Evolutionary conservation across 129 eudicot genomes (phyloP), one percentile per base, ranked within the genome.

Genomic region (carrot (Daucus carota)): DNA sequence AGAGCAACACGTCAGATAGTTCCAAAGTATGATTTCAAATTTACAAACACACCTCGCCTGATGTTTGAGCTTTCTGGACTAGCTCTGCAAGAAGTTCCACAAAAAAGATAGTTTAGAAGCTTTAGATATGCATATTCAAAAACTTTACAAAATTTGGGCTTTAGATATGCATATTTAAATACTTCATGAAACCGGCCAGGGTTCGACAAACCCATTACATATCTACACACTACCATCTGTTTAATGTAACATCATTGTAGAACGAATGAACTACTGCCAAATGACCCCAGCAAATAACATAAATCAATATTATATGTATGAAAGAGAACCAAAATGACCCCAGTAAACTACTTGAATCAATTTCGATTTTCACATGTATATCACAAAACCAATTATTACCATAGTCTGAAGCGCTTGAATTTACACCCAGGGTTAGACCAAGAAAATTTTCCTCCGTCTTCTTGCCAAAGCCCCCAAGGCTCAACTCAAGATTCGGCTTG

Each of bases 391-490:
- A 69, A 26, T 44, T 12, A 54, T 76, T 91, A 93, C 98, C 98
- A 20, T 81, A 73, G 71, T 80, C 79, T 29, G 98, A 78, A 80
- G 70, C 87, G 80, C 85, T 86, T 70, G 97, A 90, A 50, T 90
- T 90, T 73, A 91, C 90, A 24, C 93, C 98, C 88, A 93, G 76
- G 44, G 93, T 90, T 90, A 93, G 86, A 52, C 98, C 98, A 84
- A 93, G 83, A 80, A 82, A 93, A 82, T 93, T 89, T 76, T 91
- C 97, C 48, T 93, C 96, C 42, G 67, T 78, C 73, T 84, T 77
- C 73, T 80, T 81, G 75, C 92, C 87, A 68, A 84, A 90, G 81
- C 87, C 90, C 96, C 98, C 91, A 68, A 93, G 88, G 79, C 88
- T 89, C 82, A 93, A 84, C 82, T 91, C 98, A 73, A 93, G 98